Evolutionary conservation across 2,329 filamentous ascomycete species (phyloP).

Genomic region (Ceratocystis lukuohia): DNA sequence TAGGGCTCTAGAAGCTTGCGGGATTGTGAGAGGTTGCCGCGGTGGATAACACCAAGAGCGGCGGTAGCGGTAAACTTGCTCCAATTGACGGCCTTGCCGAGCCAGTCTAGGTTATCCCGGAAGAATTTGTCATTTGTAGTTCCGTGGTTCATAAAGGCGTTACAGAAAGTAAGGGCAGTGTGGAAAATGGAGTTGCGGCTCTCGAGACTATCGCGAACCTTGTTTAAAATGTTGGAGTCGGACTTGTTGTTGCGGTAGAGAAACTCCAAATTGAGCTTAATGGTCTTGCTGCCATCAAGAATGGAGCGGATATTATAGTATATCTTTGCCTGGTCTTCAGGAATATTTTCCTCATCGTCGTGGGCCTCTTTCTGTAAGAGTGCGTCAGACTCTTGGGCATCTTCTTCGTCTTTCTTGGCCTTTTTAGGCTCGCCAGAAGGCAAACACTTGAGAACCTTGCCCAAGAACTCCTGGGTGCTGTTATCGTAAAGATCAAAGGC

Average conservation of each 20-base stretch:
- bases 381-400: constrained; percentile 34
- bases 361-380: constrained; percentile 38
- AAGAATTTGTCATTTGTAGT: constrained; percentile 98
- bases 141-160: constrained; percentile 98
- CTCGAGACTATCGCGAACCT: constrained; percentile 88
- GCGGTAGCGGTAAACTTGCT: constrained; percentile 98
- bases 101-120: constrained; percentile 92
- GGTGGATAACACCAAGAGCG: constrained; percentile 89
- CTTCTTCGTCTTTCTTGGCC: constrained; percentile 34
- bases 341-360: constrained; percentile 40
- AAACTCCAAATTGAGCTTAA: constrained; percentile 91
- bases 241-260: constrained; percentile 90
- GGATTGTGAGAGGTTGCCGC: constrained; percentile 85
- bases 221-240: constrained; percentile 85
- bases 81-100: constrained; percentile 98
- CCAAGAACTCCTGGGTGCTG: constrained; percentile 90
- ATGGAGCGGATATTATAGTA: constrained; percentile 53
- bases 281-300: constrained; percentile 81
- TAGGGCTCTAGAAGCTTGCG: constrained; percentile 91
- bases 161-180: constrained; percentile 90
- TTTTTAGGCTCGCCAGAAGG: constrained; percentile 39
- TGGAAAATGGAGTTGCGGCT: constrained; percentile 97
- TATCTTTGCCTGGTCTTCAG: constrained; percentile 41
- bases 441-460: constrained; percentile 72
- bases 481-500: constrained; percentile 98